phyloP scores from a whole-genome alignment of 2,329 filamentous ascomycete species.

The Sclerotinia spermophila region DNA sequence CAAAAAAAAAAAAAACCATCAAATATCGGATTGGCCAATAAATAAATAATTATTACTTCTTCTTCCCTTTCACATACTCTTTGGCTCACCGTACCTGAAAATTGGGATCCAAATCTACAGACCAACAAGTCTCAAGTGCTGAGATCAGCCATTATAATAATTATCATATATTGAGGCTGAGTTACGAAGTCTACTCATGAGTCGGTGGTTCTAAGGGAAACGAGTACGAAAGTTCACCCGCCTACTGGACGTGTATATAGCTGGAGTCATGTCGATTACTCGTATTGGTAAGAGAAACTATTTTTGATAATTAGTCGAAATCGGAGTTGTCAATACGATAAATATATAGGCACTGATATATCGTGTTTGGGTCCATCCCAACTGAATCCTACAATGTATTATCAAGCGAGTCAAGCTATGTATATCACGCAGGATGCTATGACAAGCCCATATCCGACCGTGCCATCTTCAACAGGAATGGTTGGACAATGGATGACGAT shows the following conservation, averaged over 20 bases:
- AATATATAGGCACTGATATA: too few species aligned
- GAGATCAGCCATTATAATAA: neutral
- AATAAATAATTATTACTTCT: neutral
- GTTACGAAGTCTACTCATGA: neutral
- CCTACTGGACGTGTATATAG: too few species aligned
- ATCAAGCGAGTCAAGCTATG: too few species aligned
- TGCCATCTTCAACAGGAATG: neutral
- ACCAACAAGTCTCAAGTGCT: conserved; percentile 10
- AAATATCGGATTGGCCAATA: neutral
- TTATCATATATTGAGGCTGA: neutral
- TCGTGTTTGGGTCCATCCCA: too few species aligned
- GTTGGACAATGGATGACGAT: neutral
- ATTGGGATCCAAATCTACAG: neutral
- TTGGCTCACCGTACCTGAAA: neutral
- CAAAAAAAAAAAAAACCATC: neutral
- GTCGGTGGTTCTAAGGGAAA: neutral
- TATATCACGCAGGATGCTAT: neutral
- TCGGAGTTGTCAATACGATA: too few species aligned
- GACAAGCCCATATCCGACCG: neutral
- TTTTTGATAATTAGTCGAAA: too few species aligned
- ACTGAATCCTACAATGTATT: too few species aligned
- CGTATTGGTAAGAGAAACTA: too few species aligned
- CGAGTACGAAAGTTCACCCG: neutral
- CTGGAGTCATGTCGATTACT: neutral
- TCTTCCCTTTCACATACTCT: neutral